Conservation (phyloP, 208 protist genomes). For the Kentomonas sorsogonicus region DNA sequence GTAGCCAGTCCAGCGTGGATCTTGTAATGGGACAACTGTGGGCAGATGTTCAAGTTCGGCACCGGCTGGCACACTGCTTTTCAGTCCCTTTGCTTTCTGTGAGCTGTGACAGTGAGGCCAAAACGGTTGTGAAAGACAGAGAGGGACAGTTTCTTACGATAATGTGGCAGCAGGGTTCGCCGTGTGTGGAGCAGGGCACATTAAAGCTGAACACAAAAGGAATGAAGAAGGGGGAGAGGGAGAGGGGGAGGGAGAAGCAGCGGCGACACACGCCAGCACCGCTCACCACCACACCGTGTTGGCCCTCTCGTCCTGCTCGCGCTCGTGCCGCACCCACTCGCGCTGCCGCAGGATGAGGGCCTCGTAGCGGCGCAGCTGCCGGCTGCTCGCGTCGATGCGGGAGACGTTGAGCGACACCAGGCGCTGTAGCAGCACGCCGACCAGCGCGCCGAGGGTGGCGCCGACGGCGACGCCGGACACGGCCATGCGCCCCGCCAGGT, state of each 20-base stretch:
- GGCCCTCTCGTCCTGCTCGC: slow-evolving; percentile 22
- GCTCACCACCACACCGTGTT: slow-evolving; percentile 65
- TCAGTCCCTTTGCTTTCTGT: too few relatives aligned
- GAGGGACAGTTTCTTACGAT: too few relatives aligned
- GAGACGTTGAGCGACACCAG: slow-evolving; percentile 67
- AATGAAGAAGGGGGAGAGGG: slow-evolving; percentile 2
- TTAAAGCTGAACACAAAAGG: neutral
- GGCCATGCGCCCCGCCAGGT: slow-evolving; percentile 53
- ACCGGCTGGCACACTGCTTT: too few relatives aligned
- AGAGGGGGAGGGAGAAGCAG: slow-evolving; percentile 3
- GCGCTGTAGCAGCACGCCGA: slow-evolving; percentile 47
- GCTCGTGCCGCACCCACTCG: slow-evolving; percentile 48
- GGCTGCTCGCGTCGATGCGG: slow-evolving; percentile 56
- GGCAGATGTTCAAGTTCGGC: too few relatives aligned
- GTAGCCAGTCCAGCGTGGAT: too few relatives aligned
- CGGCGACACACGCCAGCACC: neutral
- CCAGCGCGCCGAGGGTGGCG: slow-evolving; percentile 48
- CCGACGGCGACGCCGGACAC: slow-evolving; percentile 56
- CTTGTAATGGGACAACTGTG: too few relatives aligned
- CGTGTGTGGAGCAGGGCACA: too few relatives aligned
- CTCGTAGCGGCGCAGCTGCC: slow-evolving; percentile 79
- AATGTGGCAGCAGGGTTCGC: too few relatives aligned
- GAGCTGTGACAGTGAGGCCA: too few relatives aligned
- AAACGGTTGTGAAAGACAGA: too few relatives aligned
- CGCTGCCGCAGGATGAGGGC: slow-evolving; percentile 71